These are phyloP conservation scores for Salvia sclarea DNA, from an alignment of 305 asterid genomes.

Conservation along the genomic window DNA sequence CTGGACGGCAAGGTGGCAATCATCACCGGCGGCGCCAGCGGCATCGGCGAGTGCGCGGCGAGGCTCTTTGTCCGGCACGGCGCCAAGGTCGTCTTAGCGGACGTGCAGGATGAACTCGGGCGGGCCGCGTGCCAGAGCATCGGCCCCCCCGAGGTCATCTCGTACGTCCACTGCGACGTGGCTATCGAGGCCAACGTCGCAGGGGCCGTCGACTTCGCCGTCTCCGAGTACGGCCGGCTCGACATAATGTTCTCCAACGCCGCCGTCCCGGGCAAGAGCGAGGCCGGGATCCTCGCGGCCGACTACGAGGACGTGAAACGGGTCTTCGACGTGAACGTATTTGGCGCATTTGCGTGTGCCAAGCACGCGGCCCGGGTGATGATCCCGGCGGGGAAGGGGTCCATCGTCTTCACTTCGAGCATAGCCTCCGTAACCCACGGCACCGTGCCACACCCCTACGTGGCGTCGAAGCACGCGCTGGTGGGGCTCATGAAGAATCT, in stretches of 20 bases:
- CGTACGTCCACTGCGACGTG: conserved; percentile 36
- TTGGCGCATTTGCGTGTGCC: conserved; percentile 33
- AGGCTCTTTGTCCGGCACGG: conserved; percentile 30
- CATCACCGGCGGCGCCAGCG: conserved; percentile 38
- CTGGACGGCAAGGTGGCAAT: conserved; percentile 37
- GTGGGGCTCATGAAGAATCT: conserved; percentile 37
- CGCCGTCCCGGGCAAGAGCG: conserved; percentile 8
- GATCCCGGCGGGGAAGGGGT: conserved; percentile 27
- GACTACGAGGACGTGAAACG: conserved; percentile 24
- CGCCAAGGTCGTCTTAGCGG: conserved; percentile 34
- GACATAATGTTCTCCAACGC: conserved; percentile 39
- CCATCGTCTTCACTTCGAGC: conserved; percentile 41
- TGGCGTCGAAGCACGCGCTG: conserved; percentile 35
- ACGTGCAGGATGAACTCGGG: conserved; percentile 34
- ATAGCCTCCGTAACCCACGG: conserved; percentile 35
- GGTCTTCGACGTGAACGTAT: conserved; percentile 35
- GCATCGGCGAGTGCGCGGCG: conserved; percentile 35
- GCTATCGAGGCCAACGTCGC: conserved; percentile 24
- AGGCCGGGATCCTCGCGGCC: background rate
- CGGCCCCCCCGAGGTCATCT: conserved; percentile 30
- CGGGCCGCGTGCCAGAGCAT: conserved; percentile 2
- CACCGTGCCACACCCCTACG: conserved; percentile 24
- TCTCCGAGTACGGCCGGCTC: conserved; percentile 29
- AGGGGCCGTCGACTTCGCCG: conserved; percentile 21
- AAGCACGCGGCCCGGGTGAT: conserved; percentile 40